Base-by-base conservation (phyloP, 139 green algal species). In the Micractinium sp. region DNA sequence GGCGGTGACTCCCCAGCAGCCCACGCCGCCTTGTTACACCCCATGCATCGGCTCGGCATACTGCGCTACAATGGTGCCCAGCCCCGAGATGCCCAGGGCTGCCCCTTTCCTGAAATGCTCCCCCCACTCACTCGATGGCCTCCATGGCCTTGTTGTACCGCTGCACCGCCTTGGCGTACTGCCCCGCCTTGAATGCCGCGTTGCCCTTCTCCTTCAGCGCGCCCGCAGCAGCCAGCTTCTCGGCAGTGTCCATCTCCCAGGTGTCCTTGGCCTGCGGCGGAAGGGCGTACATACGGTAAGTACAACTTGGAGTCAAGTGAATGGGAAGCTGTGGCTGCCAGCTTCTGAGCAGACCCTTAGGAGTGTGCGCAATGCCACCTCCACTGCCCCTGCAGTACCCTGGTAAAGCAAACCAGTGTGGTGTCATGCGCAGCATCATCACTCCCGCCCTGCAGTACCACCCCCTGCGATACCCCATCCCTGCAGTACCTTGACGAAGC, bases 181-280 rank as follows among this genome's bases (percentile, higher is more conserved):
- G 95, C 63, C 96, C 95, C 4, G 91, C 94, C 95, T 99, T 99
- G 94, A 97, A 99, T 20, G 90, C 92, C 35, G 85, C 91, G 87
- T 99, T 99, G 84, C 97, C 97, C 85, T 95, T 94, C 35, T 98
- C 97, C 94, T 99, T 99, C 31, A 84, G 84, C n/a, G 81, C 82
- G 14, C 80, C 80, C 0, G 95, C 96, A 16, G 91, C 91, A 33
- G 66, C 75, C 80, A 99, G 85, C 95, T 99, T 99, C 88, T 99
- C 98, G 27, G 78, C 69, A 1, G 93, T 87, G 41, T 91, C 93
- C 95, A 99, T 97, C 82, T 98, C 96, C 93, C 94, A 99, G 25
- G 91, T 93, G 79, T 99, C 97, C 93, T 99, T 99, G n/a, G 95
- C 92, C 94, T 97, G 93, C 60, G 29, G 63, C 35, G 81, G 39